These are phyloP conservation scores for Chionographis japonica DNA, from an alignment of 106 monocot genomes.

Conservation along the genomic window DNA sequence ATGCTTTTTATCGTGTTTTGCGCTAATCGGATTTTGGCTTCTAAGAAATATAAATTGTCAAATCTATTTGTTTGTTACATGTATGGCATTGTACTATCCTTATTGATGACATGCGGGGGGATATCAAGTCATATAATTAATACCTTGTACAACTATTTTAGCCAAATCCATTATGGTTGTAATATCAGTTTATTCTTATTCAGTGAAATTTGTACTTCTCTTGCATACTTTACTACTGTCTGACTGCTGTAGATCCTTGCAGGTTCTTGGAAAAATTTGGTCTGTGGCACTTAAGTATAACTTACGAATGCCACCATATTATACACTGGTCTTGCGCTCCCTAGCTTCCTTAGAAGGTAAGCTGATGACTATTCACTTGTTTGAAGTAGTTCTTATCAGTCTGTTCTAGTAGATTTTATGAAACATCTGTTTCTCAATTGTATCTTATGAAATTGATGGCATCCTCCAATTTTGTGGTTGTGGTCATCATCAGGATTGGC, in stretches of 20 bases:
- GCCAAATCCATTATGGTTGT: too few relatives aligned
- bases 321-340: constrained; percentile 72
- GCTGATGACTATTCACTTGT: background rate
- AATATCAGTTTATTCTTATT: too few relatives aligned
- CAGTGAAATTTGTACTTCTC: background rate
- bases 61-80: too few relatives aligned
- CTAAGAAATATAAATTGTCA: too few relatives aligned
- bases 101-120: too few relatives aligned
- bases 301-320: constrained; percentile 92
- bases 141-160: too few relatives aligned
- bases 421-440: background rate
- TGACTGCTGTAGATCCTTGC: constrained; percentile 10
- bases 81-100: too few relatives aligned
- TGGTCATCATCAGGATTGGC: constrained; percentile 62
- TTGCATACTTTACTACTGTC: background rate
- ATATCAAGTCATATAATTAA: too few relatives aligned
- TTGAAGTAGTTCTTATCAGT: background rate
- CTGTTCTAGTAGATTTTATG: background rate
- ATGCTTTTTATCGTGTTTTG: too few relatives aligned
- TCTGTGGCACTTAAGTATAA: constrained; percentile 73
- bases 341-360: constrained; percentile 92
- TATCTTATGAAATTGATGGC: background rate
- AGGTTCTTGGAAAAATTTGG: constrained; percentile 94
- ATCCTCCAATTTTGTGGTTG: background rate
- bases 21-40: too few relatives aligned